Percentiles rank a stretch among this genome's conserved stretches.
Conservation (phyloP, 176 grass and related monocot genomes). For the Bothriochloa decipiens region DNA sequence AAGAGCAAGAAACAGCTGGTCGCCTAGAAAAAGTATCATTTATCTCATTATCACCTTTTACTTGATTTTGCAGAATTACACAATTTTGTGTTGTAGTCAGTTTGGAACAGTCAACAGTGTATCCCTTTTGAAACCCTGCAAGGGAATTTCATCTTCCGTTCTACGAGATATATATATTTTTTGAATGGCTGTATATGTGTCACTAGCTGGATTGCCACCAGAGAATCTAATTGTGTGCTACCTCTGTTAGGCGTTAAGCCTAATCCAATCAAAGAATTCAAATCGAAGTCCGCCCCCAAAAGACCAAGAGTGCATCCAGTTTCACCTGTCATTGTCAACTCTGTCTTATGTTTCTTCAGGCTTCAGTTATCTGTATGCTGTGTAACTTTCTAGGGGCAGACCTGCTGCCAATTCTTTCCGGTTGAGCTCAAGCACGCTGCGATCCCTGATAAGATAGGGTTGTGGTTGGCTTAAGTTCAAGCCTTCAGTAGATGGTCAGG, state of each 20-base stretch:
- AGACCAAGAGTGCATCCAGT: background rate
- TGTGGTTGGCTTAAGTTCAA: too few species aligned
- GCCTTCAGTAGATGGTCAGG: too few species aligned
- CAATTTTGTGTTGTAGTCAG: background rate
- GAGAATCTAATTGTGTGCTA: background rate
- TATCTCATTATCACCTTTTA: background rate
- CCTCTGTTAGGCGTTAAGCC: background rate
- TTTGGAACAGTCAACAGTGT: background rate
- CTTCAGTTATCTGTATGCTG: too few species aligned
- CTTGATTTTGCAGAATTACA: constrained; percentile 33
- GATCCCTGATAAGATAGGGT: too few species aligned
- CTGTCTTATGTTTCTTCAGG: too few species aligned
- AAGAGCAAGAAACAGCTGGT: constrained; percentile 66
- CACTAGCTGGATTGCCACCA: background rate
- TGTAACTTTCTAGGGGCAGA: too few species aligned
- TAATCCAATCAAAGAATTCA: background rate
- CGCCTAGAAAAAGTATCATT: constrained; percentile 21
- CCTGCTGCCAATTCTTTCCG: too few species aligned
- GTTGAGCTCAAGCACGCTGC: too few species aligned
- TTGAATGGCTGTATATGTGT: background rate
- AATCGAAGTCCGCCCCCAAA: background rate
- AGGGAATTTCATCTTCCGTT: background rate
- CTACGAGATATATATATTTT: too few species aligned
- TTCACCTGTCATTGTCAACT: too few species aligned
- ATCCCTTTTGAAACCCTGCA: background rate